Evolutionary conservation across 73 alveolate genomes (phyloP), one percentile per base, ranked within the genome.

Genomic region (Paramecium pentaurelia): DNA sequence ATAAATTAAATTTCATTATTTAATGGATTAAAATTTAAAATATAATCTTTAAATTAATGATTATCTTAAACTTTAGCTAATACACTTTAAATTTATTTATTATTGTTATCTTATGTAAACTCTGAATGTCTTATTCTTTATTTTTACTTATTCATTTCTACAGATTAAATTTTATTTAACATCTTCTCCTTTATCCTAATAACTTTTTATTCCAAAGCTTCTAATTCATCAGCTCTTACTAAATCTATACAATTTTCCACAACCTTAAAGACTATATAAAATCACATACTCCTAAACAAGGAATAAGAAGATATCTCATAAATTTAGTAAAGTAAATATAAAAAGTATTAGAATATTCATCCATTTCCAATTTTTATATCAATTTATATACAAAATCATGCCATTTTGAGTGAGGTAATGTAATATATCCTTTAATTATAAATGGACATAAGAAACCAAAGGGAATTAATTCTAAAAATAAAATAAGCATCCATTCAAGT

Each of bases 371-470:
- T 2, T 77, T 42, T 20, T 77, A 36, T 8, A 77, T 12, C 6
- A 77, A 3, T 22, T 40, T 18, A 38, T 38, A 38, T 0, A 40
- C 40, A 0, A 22, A 1, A 14, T 58, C 2, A 42, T 77, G 90
- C 90, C 90, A 77, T 40, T 8, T 38, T n/a, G 90, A 42, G 1
- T 77, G 90, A 40, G 90, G 90, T 60, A 77, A n/a, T 1, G 20
- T 36, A 12, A 77, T 77, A 42, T 77, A 77, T 42, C 14, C 20
- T 16, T 77, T 77, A 8, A 11, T 16, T 0, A 77, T 16, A 25
- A 32, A 49, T 18, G 90, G 73, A 42, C 42, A 14, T 16, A 36
- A 9, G 27, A 20, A 77, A 18, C 90, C 90, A 45, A 77, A 77
- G 18, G 90, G 90, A 4, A 77, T 77, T 40, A 36, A 42, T 42